Conservation (phyloP, 2,329 filamentous ascomycete species). For the Escovopsis sp. region DNA sequence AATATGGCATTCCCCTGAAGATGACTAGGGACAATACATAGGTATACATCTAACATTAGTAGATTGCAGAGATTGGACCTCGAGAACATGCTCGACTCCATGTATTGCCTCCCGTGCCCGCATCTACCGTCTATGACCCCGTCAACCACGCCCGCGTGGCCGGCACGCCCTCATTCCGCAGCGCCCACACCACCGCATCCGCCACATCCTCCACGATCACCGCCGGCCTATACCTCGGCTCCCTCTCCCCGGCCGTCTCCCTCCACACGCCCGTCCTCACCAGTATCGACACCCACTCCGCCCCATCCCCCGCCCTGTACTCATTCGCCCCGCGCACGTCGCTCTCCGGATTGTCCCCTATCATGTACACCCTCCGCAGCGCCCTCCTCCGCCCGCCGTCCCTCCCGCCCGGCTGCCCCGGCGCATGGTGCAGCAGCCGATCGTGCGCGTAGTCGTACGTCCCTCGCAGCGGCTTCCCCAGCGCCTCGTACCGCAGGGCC, state of each 20-base stretch:
- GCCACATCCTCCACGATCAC: conserved; percentile 59
- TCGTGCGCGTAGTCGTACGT: conserved; percentile 76
- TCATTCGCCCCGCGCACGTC: conserved; percentile 81
- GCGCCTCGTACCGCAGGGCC: conserved; percentile 45
- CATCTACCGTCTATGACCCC: too few species aligned
- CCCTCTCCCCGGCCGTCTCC: conserved; percentile 21
- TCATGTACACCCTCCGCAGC: conserved; percentile 77
- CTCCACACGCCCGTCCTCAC: conserved; percentile 68
- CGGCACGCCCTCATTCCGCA: conserved; percentile 38
- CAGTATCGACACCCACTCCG: conserved; percentile 63
- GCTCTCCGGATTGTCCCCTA: conserved; percentile 78
- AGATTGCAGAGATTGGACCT: too few species aligned
- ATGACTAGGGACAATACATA: too few species aligned
- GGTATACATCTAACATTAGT: too few species aligned
- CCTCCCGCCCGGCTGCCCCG: conserved; percentile 3
- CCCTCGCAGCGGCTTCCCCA: conserved; percentile 66
- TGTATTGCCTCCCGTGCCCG: too few species aligned
- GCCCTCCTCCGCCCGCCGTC: conserved; percentile 26
- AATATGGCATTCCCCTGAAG: too few species aligned
- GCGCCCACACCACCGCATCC: conserved; percentile 62
- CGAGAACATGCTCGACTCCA: too few species aligned
- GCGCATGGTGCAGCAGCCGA: conserved; percentile 40
- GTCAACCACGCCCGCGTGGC: conserved; percentile 17
- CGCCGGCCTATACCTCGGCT: conserved; percentile 45
- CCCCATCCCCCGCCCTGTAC: conserved; percentile 49